These are phyloP conservation scores for Penicillium taxi DNA, from an alignment of 495 filamentous ascomycete species.

Conservation along the genomic window DNA sequence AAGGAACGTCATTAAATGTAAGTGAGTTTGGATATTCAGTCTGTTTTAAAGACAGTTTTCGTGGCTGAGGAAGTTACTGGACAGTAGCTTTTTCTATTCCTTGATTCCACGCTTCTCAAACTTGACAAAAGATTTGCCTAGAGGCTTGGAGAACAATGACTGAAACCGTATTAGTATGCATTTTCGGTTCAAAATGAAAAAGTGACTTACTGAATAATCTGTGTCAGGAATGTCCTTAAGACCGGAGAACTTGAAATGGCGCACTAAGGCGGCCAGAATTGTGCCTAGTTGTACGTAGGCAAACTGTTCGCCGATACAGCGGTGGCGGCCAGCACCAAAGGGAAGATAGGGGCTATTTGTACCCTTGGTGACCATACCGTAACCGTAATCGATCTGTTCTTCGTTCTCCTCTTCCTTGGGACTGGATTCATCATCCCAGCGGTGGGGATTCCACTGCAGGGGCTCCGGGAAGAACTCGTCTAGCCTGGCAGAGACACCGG, in stretches of 20 bases:
- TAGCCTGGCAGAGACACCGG: conserved; percentile 40
- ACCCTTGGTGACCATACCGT: conserved; percentile 43
- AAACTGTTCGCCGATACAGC: conserved; percentile 52
- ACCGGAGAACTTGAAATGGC: conserved; percentile 37
- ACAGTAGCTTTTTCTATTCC: conserved; percentile 15
- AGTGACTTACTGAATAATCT: conserved; percentile 40
- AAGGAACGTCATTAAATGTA: conserved; percentile 14
- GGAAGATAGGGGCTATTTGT: conserved; percentile 49
- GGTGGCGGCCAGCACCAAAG: conserved; percentile 49
- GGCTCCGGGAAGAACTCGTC: conserved; percentile 40
- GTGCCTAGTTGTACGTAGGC: conserved; percentile 46
- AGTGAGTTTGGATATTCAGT: background rate
- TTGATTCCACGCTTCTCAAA: conserved; percentile 37
- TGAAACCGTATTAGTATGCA: conserved; percentile 14
- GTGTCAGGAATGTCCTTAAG: conserved; percentile 37
- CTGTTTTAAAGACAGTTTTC: no score
- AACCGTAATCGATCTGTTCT: conserved; percentile 43
- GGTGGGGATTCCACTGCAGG: conserved; percentile 44
- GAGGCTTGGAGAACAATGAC: conserved; percentile 47
- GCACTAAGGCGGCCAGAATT: conserved; percentile 41
- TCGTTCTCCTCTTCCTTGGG: conserved; percentile 28
- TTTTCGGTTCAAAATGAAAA: background rate
- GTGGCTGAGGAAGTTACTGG: background rate
- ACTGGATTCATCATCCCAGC: conserved; percentile 35
- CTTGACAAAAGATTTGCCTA: conserved; percentile 34